Evolutionary conservation across 139 green algal species (phyloP).

Genomic region (Chlamydomonas eustigma): DNA sequence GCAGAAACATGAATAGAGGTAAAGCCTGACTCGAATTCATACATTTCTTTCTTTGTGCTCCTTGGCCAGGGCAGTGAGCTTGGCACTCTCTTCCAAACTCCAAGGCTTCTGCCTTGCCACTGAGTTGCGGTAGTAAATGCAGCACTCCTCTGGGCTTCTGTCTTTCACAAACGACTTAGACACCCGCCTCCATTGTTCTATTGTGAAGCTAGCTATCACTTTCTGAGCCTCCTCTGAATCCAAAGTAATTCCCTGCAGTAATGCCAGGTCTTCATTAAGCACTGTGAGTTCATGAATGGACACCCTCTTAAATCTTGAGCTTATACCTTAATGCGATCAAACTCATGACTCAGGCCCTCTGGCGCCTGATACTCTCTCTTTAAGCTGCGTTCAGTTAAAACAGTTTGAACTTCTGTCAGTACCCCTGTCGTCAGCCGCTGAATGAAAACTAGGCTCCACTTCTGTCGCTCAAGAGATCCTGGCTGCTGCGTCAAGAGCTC

Average conservation of each 20-base stretch:
- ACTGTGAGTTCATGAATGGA: not conserved
- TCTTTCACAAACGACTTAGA: constrained; percentile 1
- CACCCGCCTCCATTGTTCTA: not conserved
- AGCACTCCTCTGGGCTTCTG: not conserved
- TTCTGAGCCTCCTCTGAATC: not conserved
- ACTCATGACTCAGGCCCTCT: not conserved
- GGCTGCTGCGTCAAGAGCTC: not conserved
- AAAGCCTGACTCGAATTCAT: too few relatives aligned
- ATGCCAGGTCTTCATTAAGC: not conserved
- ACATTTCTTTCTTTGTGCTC: not conserved
- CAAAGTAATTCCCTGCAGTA: not conserved
- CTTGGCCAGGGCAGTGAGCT: not conserved
- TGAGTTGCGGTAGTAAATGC: constrained; percentile 1
- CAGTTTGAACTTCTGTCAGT: not conserved
- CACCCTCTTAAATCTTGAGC: too few relatives aligned
- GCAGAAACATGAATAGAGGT: too few relatives aligned
- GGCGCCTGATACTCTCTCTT: not conserved
- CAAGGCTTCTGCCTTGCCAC: not conserved
- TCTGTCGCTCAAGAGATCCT: not conserved
- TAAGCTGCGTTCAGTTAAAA: not conserved
- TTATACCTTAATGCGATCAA: not conserved
- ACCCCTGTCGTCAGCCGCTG: not conserved
- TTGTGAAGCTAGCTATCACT: not conserved
- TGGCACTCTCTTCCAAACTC: not conserved
- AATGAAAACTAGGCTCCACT: not conserved